Percentiles rank a stretch among this genome's conserved stretches.
phyloP scores from a whole-genome alignment of 768 basidiomycete species.

The Glaciozyma antarctica region DNA sequence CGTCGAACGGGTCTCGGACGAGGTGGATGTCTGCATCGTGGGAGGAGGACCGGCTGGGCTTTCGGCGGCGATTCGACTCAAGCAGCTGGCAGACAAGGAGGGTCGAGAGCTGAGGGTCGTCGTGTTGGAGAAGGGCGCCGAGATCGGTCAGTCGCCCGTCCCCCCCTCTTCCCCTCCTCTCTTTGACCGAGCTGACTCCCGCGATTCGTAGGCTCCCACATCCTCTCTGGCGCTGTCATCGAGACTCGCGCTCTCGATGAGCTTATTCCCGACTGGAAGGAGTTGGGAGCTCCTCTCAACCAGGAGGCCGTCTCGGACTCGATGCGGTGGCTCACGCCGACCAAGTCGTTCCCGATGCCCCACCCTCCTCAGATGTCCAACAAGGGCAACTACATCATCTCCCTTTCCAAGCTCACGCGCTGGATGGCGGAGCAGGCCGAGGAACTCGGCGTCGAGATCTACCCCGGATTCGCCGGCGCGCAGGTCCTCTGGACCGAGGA shows the following conservation, averaged over 20 bases:
- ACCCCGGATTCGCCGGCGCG: slow-evolving; percentile 93
- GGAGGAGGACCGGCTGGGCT: slow-evolving; percentile 93
- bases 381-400: slow-evolving; percentile 84
- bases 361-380: slow-evolving; percentile 97
- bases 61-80: slow-evolving; percentile 87
- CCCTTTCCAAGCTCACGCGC: slow-evolving; percentile 74
- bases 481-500: slow-evolving; percentile 62
- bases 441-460: slow-evolving; percentile 80
- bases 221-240: slow-evolving; percentile 88
- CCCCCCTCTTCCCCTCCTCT: slow-evolving; percentile 4
- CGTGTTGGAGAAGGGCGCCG: slow-evolving; percentile 86
- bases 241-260: slow-evolving; percentile 87
- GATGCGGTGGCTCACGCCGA: slow-evolving; percentile 77
- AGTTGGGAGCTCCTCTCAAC: slow-evolving; percentile 63
- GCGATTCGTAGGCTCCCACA: slow-evolving; percentile 63
- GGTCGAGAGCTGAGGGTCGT: slow-evolving; percentile 77
- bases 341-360: slow-evolving; percentile 64
- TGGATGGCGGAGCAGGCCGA: slow-evolving; percentile 87
- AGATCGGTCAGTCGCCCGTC: slow-evolving; percentile 59
- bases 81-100: slow-evolving; percentile 74
- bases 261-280: slow-evolving; percentile 74
- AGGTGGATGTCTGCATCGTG: slow-evolving; percentile 94
- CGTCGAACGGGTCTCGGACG: slow-evolving; percentile 74
- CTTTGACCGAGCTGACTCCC: neutral
- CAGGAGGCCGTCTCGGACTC: slow-evolving; percentile 65